Base-by-base conservation (phyloP, 116 monocot species). In the Papilionanthe hybrid region DNA sequence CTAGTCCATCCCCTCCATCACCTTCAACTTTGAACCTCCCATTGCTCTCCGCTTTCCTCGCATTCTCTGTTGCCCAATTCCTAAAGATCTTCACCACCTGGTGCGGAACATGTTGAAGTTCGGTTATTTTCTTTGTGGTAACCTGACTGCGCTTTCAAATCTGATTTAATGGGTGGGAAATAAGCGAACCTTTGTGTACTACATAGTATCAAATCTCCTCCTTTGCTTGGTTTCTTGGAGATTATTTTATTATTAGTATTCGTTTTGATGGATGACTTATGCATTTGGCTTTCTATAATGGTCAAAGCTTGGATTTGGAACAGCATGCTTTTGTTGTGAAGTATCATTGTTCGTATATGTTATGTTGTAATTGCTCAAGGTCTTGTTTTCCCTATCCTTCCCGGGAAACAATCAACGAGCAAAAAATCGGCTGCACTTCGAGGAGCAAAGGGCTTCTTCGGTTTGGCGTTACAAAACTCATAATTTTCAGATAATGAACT, bases 31-130 rank as follows among this genome's bases (percentile, higher is more conserved):
- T 77, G 74, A 91, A 93, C 68, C 85, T 87, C 23, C 91, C 94
- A 7, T 86, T 94, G 69, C 57, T 85, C 63, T 86, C 86, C 76
- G 91, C 91, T 17, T 27, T 88, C 18, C 75, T 89, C 78, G 91
- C 91, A 75, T 94, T 89, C 83, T 86, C 90, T 69, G 19, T 90
- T 73, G 91, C 90, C 43, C 91, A 90, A 75, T 80, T 89, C 85
- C 81, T 90, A 82, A 94, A 90, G 81, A 78, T 92, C 87, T 84
- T 92, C 90, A 87, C 88, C 58, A 90, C 83, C 82, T 90, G 92
- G 94, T 92, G 41, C 87, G 80, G 68, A n/a, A 32, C 32, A 32
- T 32, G 32, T 3, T 9, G 32, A 69, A 15, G 15, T 44, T 20
- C 9, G 7, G 0, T 22, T n/a, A 0, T 7, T 73, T 73, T 42